Evolutionary conservation across 2,329 filamentous ascomycete genomes (phyloP), one percentile per base, ranked within the genome.

Genomic region (Aspergillus bombycis): DNA sequence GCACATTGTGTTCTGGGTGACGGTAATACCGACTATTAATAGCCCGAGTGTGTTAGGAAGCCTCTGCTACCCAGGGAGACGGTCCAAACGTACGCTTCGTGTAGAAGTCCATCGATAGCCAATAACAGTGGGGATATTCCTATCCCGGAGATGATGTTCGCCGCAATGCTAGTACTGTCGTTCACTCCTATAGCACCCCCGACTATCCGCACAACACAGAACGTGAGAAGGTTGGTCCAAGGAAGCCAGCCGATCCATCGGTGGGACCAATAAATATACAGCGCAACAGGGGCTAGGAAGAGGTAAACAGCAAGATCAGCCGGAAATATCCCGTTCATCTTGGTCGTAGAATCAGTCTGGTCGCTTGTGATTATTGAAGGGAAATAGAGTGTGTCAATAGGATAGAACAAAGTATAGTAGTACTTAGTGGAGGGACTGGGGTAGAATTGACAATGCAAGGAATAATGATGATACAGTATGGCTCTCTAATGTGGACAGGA

Each of bases 211-310:
- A 81, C 69, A 1, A 66, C 65, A 50, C 79, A 80, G 61, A 82
- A 82, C 5, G 72, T 60, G 34, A 72, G 62, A 5, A 81, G 67
- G 61, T 78, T 82, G 30, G 72, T 58, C 79, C 80, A 82, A 50
- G 78, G 77, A 5, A 81, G 46, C 5, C 78, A 57, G n/a, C 77
- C 77, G 7, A 64, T 21, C 41, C 68, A 62, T 34, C 77, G 75
- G 63, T 82, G 80, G 28, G 70, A 73, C 41, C 73, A 53, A 1
- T 77, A 61, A 38, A 79, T 58, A 61, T 74, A 80, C 6, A 75
- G 34, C 0, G 70, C 67, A 1, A 75, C 72, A 11, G 76, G 60
- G 48, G 70, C 59, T 46, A 81, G 67, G 32, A 75, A 53, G 46
- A 72, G 52, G 61, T 81, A 82, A 61, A 81, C 78, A 21, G 70